Percentiles rank a stretch among this genome's conserved stretches.
phyloP scores from a whole-genome alignment of 768 basidiomycete genomes.

The Mycena filopes region DNA sequence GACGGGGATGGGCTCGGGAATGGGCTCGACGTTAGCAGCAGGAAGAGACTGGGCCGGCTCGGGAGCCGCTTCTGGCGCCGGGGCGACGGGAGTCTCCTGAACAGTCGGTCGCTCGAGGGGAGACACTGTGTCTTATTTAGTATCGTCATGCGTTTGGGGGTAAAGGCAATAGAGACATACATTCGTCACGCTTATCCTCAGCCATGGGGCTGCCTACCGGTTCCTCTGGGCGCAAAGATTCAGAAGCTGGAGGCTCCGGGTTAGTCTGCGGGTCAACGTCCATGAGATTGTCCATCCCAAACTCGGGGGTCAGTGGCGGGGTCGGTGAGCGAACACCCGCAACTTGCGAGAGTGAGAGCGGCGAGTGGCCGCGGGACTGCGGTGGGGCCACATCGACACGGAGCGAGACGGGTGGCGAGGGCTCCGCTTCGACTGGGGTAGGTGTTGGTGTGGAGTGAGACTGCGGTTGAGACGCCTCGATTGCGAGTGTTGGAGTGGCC shows the following conservation, averaged over 20 bases:
- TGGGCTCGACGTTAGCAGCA: background rate
- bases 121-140: background rate
- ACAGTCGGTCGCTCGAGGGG: background rate
- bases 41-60: background rate
- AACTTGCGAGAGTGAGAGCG: slow-evolving; percentile 25
- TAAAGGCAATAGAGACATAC: background rate
- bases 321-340: slow-evolving; percentile 14
- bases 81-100: background rate
- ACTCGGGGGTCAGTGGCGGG: slow-evolving; percentile 23
- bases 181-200: background rate
- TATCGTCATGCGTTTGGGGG: background rate
- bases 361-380: slow-evolving; percentile 12
- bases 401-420: background rate
- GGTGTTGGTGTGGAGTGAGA: background rate
- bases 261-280: slow-evolving; percentile 18
- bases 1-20: no score
- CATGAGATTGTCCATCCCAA: slow-evolving; percentile 14
- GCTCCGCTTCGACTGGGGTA: background rate
- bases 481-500: background rate
- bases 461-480: background rate
- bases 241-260: background rate
- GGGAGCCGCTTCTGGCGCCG: background rate
- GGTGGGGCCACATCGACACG: no score
- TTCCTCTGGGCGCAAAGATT: background rate
- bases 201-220: background rate